Percentiles rank a stretch among this genome's conserved stretches.
Conservation (phyloP, 352 stramenopile genomes). For the Globisporangium takayamanum region DNA sequence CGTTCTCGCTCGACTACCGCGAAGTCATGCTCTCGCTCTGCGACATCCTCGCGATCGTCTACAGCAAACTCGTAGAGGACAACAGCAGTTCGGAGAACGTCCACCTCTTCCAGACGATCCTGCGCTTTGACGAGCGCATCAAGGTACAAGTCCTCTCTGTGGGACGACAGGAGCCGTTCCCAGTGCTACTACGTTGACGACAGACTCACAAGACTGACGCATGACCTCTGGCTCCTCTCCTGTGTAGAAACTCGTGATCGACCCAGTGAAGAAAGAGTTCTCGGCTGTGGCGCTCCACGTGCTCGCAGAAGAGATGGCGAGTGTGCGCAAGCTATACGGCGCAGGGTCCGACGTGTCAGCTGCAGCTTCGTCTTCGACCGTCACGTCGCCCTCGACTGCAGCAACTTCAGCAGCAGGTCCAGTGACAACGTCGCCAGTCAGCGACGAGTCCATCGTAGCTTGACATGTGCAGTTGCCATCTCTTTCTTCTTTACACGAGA, state of each 20-base stretch:
- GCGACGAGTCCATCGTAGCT: no score
- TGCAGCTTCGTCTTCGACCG: neutral
- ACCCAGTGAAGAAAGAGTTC: constrained; percentile 80
- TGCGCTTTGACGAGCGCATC: constrained; percentile 77
- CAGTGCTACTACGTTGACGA: neutral
- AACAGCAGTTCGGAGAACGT: constrained; percentile 67
- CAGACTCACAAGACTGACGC: neutral
- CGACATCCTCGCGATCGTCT: constrained; percentile 76
- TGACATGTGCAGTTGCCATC: no score
- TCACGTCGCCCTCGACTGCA: no score
- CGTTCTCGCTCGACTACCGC: constrained; percentile 76
- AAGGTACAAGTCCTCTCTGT: constrained; percentile 30
- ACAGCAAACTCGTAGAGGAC: constrained; percentile 78
- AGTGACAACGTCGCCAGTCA: no score
- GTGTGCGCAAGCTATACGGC: constrained; percentile 45
- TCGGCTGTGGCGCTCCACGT: constrained; percentile 47
- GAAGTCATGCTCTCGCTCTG: constrained; percentile 76
- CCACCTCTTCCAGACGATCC: constrained; percentile 68
- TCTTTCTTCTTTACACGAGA: no score
- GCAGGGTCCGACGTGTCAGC: constrained; percentile 11
- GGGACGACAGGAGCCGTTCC: neutral
- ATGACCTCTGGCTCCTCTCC: neutral
- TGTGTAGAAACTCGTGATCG: constrained; percentile 76
- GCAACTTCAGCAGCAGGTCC: no score
- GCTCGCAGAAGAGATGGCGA: constrained; percentile 50